phyloP scores from a whole-genome alignment of 164 flowering plant species.

The Magnolia changhungtana region DNA sequence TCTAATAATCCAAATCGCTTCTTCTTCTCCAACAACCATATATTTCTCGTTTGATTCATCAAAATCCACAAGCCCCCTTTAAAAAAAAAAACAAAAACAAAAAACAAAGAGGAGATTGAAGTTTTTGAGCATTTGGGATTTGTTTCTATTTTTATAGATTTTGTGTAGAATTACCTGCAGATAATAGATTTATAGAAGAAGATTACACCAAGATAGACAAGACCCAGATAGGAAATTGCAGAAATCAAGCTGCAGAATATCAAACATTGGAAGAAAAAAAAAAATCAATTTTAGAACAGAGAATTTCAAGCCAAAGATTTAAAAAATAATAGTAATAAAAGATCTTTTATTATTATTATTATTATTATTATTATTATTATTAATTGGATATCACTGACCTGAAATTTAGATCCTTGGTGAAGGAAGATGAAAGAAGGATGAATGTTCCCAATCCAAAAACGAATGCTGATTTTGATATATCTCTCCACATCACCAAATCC shows the following conservation, averaged over 20 bases:
- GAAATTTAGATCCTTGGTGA: slow-evolving; percentile 63
- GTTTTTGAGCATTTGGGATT: neutral
- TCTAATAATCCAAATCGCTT: slow-evolving; percentile 67
- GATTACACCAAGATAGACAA: slow-evolving; percentile 65
- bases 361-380: neutral
- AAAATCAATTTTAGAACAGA: neutral
- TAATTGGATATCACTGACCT: slow-evolving; percentile 37
- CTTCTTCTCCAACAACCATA: slow-evolving; percentile 66
- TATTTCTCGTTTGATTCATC: slow-evolving; percentile 27
- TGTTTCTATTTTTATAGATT: neutral
- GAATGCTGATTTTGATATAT: slow-evolving; percentile 70
- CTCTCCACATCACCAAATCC: slow-evolving; percentile 94
- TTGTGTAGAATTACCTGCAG: slow-evolving; percentile 40
- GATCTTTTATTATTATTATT: too few relatives aligned
- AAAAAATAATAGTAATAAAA: too few relatives aligned
- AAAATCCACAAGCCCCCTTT: slow-evolving; percentile 41
- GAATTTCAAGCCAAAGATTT: neutral
- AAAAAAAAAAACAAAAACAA: neutral
- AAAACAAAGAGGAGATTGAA: neutral
- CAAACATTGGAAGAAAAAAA: neutral
- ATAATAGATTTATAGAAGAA: slow-evolving; percentile 64
- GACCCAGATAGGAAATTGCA: slow-evolving; percentile 67
- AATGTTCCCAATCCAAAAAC: slow-evolving; percentile 75
- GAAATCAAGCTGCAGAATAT: slow-evolving; percentile 64
- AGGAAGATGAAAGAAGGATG: slow-evolving; percentile 58